Percentiles rank a stretch among this genome's conserved stretches.
Evolutionary conservation across 1,284 basidiomycete species (phyloP).

Genomic region (Volvariella volvacea): DNA sequence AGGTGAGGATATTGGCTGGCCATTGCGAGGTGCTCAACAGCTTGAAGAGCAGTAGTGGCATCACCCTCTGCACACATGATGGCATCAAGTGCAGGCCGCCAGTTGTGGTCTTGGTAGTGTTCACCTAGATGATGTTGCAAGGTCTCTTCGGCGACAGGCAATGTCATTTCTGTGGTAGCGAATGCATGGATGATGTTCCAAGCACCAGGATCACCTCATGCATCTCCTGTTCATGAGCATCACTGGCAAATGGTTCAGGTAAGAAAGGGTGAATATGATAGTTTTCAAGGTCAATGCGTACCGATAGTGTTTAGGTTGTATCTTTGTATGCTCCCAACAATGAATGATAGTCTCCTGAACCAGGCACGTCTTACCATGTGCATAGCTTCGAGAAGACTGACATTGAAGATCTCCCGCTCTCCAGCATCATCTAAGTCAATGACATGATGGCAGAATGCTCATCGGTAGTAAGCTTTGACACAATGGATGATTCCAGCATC

Average conservation of each 20-base stretch:
- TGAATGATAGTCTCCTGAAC: constrained; percentile 21
- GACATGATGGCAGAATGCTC: constrained; percentile 16
- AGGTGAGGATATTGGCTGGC: background rate
- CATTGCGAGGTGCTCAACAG: background rate
- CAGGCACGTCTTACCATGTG: constrained; percentile 23
- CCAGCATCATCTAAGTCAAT: constrained; percentile 25
- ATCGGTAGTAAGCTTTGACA: constrained; percentile 26
- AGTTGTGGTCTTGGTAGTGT: constrained; percentile 4
- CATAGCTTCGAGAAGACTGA: constrained; percentile 27
- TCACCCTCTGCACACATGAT: constrained; percentile 7
- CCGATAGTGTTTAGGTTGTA: constrained; percentile 9
- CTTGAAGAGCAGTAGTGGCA: background rate
- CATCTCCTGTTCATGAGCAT: background rate
- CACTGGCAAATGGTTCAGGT: background rate
- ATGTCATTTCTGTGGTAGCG: constrained; percentile 13
- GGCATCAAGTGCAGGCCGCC: constrained; percentile 6
- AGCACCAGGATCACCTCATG: constrained; percentile 4
- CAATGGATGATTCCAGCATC: constrained; percentile 26
- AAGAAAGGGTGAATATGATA: no score
- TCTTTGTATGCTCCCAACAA: constrained; percentile 26
- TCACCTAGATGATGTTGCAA: constrained; percentile 11
- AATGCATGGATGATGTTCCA: constrained; percentile 16
- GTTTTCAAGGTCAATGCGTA: constrained; percentile 1
- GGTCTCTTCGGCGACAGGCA: constrained; percentile 12
- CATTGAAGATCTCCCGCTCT: constrained; percentile 25